Percentiles rank a stretch among this genome's conserved stretches.
Conservation (phyloP, 768 basidiomycete genomes). For the Suillus hirtellus region DNA sequence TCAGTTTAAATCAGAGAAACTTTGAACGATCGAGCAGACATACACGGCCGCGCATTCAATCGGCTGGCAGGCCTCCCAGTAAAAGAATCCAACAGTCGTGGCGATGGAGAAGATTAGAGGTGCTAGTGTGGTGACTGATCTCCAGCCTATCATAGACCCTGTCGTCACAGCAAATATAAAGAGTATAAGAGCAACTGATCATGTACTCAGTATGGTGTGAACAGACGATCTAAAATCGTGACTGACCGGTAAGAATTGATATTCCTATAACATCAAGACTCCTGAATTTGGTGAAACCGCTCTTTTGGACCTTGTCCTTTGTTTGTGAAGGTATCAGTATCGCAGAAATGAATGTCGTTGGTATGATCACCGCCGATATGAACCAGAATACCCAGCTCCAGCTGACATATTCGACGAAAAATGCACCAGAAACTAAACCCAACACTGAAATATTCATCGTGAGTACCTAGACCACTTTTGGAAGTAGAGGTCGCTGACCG, state of each 20-base stretch:
- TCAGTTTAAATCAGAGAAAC: background rate
- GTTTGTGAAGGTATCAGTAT: background rate
- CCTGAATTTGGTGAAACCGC: background rate
- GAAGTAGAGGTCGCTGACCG: background rate
- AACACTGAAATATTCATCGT: background rate
- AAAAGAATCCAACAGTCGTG: conserved; percentile 40
- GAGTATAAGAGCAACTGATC: background rate
- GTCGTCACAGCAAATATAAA: conserved; percentile 35
- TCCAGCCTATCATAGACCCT: conserved; percentile 48
- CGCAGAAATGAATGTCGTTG: background rate
- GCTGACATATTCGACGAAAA: background rate
- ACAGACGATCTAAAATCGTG: background rate
- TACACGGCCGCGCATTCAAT: conserved; percentile 33
- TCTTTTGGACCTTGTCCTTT: background rate
- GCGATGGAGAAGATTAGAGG: conserved; percentile 45
- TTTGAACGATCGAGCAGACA: background rate
- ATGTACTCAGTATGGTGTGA: background rate
- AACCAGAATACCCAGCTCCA: conserved; percentile 1
- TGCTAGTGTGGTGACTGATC: conserved; percentile 35
- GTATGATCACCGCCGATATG: background rate
- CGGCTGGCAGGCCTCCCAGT: conserved; percentile 40
- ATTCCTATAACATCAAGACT: background rate
- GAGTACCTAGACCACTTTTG: background rate
- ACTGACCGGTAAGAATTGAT: conserved; percentile 2
- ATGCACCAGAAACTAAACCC: background rate